phyloP scores from a whole-genome alignment of 768 basidiomycete genomes.

The Mycena alexandri region DNA sequence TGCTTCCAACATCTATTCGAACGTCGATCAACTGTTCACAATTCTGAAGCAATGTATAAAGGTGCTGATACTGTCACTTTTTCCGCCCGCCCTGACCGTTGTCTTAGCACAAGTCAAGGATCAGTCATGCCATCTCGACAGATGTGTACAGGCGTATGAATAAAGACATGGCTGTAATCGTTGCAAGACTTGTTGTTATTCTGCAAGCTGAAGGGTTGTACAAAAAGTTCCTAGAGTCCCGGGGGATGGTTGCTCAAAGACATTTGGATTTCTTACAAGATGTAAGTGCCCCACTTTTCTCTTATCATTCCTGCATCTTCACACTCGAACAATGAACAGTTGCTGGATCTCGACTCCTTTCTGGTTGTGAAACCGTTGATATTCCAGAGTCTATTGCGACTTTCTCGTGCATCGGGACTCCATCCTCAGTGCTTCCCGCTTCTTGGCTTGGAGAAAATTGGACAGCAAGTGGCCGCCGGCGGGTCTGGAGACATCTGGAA shows the following conservation, averaged over 20 bases:
- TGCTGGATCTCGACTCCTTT: slow-evolving; percentile 19
- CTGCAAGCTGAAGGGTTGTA: slow-evolving; percentile 8
- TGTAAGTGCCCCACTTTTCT: neutral
- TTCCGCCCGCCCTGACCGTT: neutral
- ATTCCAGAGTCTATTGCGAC: slow-evolving; percentile 19
- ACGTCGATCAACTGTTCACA: no score
- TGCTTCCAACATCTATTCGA: no score
- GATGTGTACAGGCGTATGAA: neutral
- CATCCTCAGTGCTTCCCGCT: slow-evolving; percentile 29
- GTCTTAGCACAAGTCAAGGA: slow-evolving; percentile 16
- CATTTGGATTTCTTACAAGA: slow-evolving; percentile 32
- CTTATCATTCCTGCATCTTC: neutral
- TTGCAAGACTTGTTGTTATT: neutral
- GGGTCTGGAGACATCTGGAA: slow-evolving; percentile 32
- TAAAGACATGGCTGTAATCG: neutral
- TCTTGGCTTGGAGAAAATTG: slow-evolving; percentile 13
- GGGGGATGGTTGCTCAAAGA: slow-evolving; percentile 1
- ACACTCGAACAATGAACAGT: neutral
- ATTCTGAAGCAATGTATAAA: neutral
- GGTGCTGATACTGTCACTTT: neutral
- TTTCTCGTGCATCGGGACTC: slow-evolving; percentile 26
- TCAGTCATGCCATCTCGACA: slow-evolving; percentile 1
- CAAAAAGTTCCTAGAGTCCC: slow-evolving; percentile 3
- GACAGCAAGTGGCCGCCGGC: slow-evolving; percentile 31
- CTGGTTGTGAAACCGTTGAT: slow-evolving; percentile 2